These are phyloP conservation scores for Penicillium macrosclerotiorum DNA, from an alignment of 495 filamentous ascomycete genomes.

Conservation along the genomic window DNA sequence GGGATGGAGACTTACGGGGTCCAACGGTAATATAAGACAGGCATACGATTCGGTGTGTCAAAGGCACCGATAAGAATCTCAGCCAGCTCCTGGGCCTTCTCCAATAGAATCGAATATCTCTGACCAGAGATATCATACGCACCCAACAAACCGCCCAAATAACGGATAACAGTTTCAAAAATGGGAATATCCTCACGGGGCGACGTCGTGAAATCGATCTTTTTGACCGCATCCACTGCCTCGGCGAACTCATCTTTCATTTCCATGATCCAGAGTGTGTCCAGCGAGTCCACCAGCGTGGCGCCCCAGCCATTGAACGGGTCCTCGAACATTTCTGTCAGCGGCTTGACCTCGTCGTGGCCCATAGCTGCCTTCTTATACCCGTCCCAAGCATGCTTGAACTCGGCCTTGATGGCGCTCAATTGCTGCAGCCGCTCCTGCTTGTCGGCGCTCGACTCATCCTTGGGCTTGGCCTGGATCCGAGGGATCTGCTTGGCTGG, in stretches of 20 bases:
- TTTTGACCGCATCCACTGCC: constrained; percentile 68
- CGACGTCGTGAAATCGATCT: constrained; percentile 88
- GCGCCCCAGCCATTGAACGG: constrained; percentile 96
- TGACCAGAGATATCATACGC: constrained; percentile 78
- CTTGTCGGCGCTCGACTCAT: constrained; percentile 60
- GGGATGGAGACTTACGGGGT: constrained; percentile 64
- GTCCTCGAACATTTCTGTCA: constrained; percentile 58
- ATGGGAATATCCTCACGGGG: constrained; percentile 64
- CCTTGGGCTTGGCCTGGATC: constrained; percentile 70
- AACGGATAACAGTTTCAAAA: constrained; percentile 86
- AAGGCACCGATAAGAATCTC: constrained; percentile 90
- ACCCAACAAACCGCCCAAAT: constrained; percentile 76
- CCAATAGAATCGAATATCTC: constrained; percentile 66
- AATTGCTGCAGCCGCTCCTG: constrained; percentile 62
- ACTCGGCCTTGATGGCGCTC: constrained; percentile 62
- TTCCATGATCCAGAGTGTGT: constrained; percentile 96
- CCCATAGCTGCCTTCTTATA: constrained; percentile 76
- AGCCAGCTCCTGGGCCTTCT: constrained; percentile 85
- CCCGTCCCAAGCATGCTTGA: constrained; percentile 70
- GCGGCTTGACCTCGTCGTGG: constrained; percentile 73
- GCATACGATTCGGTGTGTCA: constrained; percentile 97
- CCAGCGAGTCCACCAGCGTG: constrained; percentile 87
- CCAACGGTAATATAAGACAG: constrained; percentile 83
- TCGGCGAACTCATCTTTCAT: constrained; percentile 87
- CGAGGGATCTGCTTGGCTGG: constrained; percentile 65